A percentile compares a stretch with the other conserved stretches of the same genome.
These are phyloP conservation scores for Sisymbrium altissimum DNA, from an alignment of 345 rosid species.

Conservation along the genomic window DNA sequence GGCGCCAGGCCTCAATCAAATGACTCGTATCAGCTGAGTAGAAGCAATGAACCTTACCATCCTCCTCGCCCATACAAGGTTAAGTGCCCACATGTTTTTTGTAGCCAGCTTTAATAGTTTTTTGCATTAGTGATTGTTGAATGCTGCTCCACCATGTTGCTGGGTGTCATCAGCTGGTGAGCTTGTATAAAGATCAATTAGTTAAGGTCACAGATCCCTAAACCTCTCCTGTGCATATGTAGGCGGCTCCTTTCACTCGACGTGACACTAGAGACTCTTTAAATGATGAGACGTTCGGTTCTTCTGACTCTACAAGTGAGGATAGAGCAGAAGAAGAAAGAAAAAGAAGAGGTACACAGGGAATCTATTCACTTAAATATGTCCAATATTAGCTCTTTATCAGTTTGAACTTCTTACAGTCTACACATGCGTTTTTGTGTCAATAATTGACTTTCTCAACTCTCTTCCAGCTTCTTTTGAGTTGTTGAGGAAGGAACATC, in stretches of 20 bases:
- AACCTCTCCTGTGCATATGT: conserved; percentile 32
- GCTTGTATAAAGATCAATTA: conserved; percentile 2
- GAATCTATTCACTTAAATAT: conserved; percentile 7
- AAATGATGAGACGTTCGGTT: conserved; percentile 96
- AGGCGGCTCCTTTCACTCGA: conserved; percentile 71
- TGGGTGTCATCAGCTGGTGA: conserved; percentile 14
- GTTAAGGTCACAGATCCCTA: conserved; percentile 1
- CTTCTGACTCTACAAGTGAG: conserved; percentile 67
- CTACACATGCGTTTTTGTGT: conserved; percentile 10
- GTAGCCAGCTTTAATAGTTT: conserved; percentile 2
- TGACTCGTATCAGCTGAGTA: conserved; percentile 60
- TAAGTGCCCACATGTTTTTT: conserved; percentile 21
- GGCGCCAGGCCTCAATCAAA: conserved; percentile 59
- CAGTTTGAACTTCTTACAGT: conserved; percentile 15
- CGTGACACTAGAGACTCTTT: conserved; percentile 66
- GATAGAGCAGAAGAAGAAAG: conserved; percentile 96
- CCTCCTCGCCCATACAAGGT: conserved; percentile 98
- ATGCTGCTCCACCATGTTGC: conserved; percentile 14
- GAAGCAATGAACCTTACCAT: conserved; percentile 81
- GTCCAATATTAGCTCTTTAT: conserved; percentile 5
- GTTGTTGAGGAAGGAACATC: conserved; percentile 94
- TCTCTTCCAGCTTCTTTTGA: conserved; percentile 77
- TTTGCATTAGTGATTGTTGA: background rate
- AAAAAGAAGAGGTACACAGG: conserved; percentile 84
- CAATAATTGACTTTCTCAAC: conserved; percentile 23